Evolutionary conservation across 2,329 filamentous ascomycete genomes (phyloP).

Genomic region (Beauveria sp.): DNA sequence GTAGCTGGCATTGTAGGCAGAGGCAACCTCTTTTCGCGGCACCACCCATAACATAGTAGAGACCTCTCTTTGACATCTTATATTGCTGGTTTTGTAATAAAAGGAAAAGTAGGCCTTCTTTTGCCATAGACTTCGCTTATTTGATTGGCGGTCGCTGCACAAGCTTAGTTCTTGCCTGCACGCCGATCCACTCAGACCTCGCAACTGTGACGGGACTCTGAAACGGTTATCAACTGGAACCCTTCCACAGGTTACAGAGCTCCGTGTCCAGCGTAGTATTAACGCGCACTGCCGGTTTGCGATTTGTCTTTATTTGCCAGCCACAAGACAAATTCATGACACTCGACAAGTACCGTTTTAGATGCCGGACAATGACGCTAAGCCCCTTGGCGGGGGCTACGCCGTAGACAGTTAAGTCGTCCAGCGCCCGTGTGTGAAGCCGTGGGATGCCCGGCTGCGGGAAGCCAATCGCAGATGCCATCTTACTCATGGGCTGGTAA

Average conservation of each 20-base stretch:
- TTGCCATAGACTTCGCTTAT: no score
- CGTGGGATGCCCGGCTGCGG: background rate
- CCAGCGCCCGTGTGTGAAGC: background rate
- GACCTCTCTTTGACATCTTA: no score
- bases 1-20: background rate
- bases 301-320: background rate
- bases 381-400: background rate
- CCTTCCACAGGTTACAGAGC: background rate
- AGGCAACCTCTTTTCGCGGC: background rate
- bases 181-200: background rate
- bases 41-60: no score
- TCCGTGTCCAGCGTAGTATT: background rate
- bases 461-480: background rate
- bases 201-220: background rate
- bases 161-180: background rate
- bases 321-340: background rate
- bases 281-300: background rate
- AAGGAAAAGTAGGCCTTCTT: no score
- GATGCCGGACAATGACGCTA: conserved; percentile 1
- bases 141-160: no score
- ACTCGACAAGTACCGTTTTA: background rate
- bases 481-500: background rate
- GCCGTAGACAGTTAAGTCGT: background rate
- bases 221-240: background rate
- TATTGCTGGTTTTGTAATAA: no score